Evolutionary conservation across 2,329 filamentous ascomycete species (phyloP).

Genomic region (Ploettnerulaceae sp.): DNA sequence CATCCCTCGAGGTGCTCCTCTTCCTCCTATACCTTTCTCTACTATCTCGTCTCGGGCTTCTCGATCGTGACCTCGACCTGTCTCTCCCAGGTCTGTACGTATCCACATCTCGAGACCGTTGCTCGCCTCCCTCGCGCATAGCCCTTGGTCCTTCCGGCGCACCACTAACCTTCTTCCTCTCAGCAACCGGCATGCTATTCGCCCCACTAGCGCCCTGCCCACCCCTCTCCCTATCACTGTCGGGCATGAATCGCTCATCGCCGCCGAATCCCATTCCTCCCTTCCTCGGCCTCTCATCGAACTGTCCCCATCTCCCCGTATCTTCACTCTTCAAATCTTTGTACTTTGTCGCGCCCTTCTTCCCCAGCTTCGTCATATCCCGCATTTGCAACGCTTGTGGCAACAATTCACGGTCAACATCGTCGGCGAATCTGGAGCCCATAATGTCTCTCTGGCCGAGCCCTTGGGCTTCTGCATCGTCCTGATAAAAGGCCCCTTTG

Average conservation of each 20-base stretch:
- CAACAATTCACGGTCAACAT: slow-evolving; percentile 77
- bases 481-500: slow-evolving; percentile 92
- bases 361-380: slow-evolving; percentile 89
- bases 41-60: slow-evolving; percentile 43
- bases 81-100: slow-evolving; percentile 24
- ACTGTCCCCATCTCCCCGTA: slow-evolving; percentile 78
- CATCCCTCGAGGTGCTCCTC: slow-evolving; percentile 51
- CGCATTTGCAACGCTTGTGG: slow-evolving; percentile 89
- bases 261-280: slow-evolving; percentile 40
- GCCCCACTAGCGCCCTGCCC: slow-evolving; percentile 54
- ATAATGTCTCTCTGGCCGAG: slow-evolving; percentile 80
- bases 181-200: slow-evolving; percentile 66
- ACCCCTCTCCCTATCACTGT: slow-evolving; percentile 50
- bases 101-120: slow-evolving; percentile 34
- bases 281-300: slow-evolving; percentile 45
- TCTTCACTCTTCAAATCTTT: slow-evolving; percentile 85
- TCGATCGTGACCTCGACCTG: slow-evolving; percentile 45
- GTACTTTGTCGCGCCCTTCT: slow-evolving; percentile 87
- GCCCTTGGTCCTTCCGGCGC: slow-evolving; percentile 32
- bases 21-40: slow-evolving; percentile 49
- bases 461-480: slow-evolving; percentile 69
- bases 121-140: slow-evolving; percentile 29
- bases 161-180: slow-evolving; percentile 39
- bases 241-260: slow-evolving; percentile 65
- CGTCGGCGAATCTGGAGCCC: slow-evolving; percentile 77